Base-by-base conservation (phyloP, 2,329 filamentous ascomycete species). In the Microsporum audouinii region DNA sequence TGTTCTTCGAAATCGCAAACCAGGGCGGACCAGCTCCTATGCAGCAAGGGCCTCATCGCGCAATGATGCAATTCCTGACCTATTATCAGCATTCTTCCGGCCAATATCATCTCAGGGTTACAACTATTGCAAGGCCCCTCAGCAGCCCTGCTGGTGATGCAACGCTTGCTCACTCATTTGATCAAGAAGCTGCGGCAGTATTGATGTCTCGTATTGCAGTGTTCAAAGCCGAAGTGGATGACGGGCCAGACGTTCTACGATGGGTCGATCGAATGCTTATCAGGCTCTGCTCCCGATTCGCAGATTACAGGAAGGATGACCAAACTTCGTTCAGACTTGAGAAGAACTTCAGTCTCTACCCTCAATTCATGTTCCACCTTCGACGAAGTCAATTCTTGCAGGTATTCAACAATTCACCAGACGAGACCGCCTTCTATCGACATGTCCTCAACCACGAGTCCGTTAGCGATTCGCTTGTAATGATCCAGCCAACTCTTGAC, bases 211-310 rank as follows among this genome's bases (percentile, higher is more conserved):
- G 94, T 66, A 99, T 99, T 74, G 94, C 94, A 6, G 94, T 97
- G 57, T 99, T 96, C 81, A 99, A 97, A 79, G 91, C 94, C 1
- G 94, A 99, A 72, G 91, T 97, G 31, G 94, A 99, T 68, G 94
- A 99, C 71, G 94, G 94, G 0, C 94, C 94, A n/a, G 94, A 99
- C 74, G 92, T 99, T 31, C 82, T 99, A 61, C 85, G 94, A 71
- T 99, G 94, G 94, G 94, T 99, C 29, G 94, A 99, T 71, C 85
- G 94, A 66, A 99, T 99, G 94, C 84, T 99, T 63, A 99, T 99
- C 73, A 84, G 94, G 60, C 81, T 99, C 31, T 99, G 94, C 79
- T 95, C 92, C 47, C 85, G 92, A 67, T 99, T 99, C 72, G 94
- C 94, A 33, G 94, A 99, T 75, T 99, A 99, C 73, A 84, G 94